Evolutionary conservation across 2,329 filamentous ascomycete species (phyloP), one percentile per base, ranked within the genome.

Genomic region (Colletotrichum brevisporum): DNA sequence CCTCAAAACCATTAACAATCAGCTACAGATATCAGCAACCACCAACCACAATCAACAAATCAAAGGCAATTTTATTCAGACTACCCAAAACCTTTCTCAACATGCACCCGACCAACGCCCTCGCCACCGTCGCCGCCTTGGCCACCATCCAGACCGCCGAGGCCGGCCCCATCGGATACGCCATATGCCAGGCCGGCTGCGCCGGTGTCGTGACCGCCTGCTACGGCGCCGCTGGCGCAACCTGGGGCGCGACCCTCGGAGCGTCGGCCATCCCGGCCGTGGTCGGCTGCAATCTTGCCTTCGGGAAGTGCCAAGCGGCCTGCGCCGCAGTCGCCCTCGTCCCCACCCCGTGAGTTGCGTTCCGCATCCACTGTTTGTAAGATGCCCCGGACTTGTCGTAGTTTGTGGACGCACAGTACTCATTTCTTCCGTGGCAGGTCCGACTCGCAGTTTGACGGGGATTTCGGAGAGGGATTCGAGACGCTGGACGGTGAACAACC

Each of bases 141-240:
- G 27, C 16, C 2, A 16, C 21, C 4, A 16, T 50, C 10, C 21
- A 56, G 5, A 31, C 24, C 5, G 56, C 39, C 21, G 2, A n/a
- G 0, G 57, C 50, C 24, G 56, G 56, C 1, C 63, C 4, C 41
- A 4, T 56, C 0, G 12, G 21, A 5, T 67, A 67, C 41, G 57
- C 26, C 21, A 21, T 52, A 16, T 86, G 81, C 53, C 83, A 86
- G 71, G 79, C 81, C 0, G 83, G 84, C 6, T 86, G 84, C 16
- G 72, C 83, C 1, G 69, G 67, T 0, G 73, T 85, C 0, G 83
- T 85, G 0, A 80, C 78, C 67, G 81, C 83, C 0, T 86, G 83
- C 68, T 86, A 86, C 55, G 47, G 74, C 2, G 84, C 80, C 2
- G 83, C 78, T 0, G 84, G 84, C 0, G 77, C 74, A 31, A 80